Base-by-base conservation (phyloP, 495 filamentous ascomycete species). In the Trichoderma erinaceum region DNA sequence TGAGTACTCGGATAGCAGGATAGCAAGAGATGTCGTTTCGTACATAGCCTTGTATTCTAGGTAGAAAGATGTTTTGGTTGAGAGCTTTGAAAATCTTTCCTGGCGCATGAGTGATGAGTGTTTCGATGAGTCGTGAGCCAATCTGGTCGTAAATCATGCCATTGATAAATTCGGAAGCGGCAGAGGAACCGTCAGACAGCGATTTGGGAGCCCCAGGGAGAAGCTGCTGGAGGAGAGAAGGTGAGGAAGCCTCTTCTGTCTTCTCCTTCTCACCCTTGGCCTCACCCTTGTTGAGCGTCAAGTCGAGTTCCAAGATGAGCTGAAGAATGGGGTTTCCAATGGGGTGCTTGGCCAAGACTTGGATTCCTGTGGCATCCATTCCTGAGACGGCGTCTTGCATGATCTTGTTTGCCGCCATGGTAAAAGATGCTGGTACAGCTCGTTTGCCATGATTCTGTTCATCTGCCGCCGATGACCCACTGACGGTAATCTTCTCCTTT, bases 251-350 rank as follows among this genome's bases (percentile, higher is more conserved):
- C 27, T 32, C 69, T 25, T 63, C 44, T 27, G 56, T 8, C 21
- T 64, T 70, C 27, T 70, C 69, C 35, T 41, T 38, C 29, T 69
- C 67, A 16, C 73, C 69, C 25, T 82, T 82, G 41, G 83, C 84
- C 23, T 84, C 80, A 64, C 88, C 87, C 43, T 85, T 84, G 27
- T 87, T 89, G 63, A 89, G 82, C 0, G 85, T 82, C 41, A 97
- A 82, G 72, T 98, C 95, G 35, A 98, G 79, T 70, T 92, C 90
- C 0, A 99, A 76, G 43, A 98, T 76, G 1, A 98, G 83, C 72
- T 97, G 96, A 4, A 99, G 81, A 2, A 91, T 88, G 0, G 95
- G 95, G 70, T 97, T 97, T 27, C 90, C 95, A 11, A 92, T 90
- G 1, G 89, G 91, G 74, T 98, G 94, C 8, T 87, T 89, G 1